Base-by-base conservation (phyloP, 768 basidiomycete genomes). In the Suillus hirtellus region DNA sequence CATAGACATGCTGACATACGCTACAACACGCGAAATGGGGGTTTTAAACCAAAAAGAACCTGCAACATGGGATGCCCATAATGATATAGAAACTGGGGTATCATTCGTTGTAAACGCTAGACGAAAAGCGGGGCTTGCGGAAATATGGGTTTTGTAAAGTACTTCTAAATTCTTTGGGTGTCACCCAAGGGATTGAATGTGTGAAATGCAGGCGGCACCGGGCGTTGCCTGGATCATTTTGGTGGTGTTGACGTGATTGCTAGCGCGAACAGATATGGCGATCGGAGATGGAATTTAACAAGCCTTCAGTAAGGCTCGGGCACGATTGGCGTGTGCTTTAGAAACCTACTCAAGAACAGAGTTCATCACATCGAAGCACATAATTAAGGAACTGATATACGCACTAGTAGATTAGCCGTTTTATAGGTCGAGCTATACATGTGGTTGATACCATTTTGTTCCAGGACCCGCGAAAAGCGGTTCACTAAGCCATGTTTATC, bases 381-480 rank as follows among this genome's bases (percentile, higher is more conserved):
- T 21, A 8, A 43, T 24, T 44, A 46, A 31, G 27, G 54, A 50
- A 67, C 61, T 49, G 60, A 70, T 78, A 65, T 60, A 15, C 37
- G 67, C 67, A 92, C 90, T 68, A 92, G 78, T 38, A 93, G 74
- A 74, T 93, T 93, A 62, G 91, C 91, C 7, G 89, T 89, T 76
- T 90, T 90, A 72, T 86, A 89, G n/a, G 91, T 92, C 50, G 89
- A 90, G 63, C 87, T 89, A 71, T 92, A 93, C 84, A 93, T 89
- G 71, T 92, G 89, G 75, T 92, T 90, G 71, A 93, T 88, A 12
- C 85, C 84, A 68, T 88, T 88, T 66, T 84, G 81, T 62, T 89
- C 88, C 14, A 93, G 82, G 24, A 90, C 83, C 9, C 84, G 84
- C 24, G 91, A 90, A 71, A 90, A 91, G 44, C 86, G 84, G 72